phyloP scores from a whole-genome alignment of 768 basidiomycete genomes.

The Sistotremastrum suecicum region DNA sequence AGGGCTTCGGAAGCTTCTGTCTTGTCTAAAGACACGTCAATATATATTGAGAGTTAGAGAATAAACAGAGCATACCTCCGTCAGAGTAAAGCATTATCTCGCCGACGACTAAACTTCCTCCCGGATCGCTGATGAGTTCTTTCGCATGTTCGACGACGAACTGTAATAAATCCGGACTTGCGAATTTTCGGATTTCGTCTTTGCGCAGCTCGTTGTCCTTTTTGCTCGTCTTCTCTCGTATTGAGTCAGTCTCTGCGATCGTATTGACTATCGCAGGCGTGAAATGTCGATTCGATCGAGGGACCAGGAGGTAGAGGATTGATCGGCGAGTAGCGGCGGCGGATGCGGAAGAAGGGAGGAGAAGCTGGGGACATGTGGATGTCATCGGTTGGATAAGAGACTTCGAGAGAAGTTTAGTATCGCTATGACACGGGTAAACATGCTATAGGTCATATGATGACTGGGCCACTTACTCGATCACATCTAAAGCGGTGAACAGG shows the following conservation, averaged over 20 bases:
- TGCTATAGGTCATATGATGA: background rate
- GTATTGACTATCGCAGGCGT: conserved; percentile 64
- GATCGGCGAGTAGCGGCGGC: conserved; percentile 47
- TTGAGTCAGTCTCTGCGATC: conserved; percentile 59
- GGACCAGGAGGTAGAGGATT: conserved; percentile 70
- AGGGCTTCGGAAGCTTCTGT: conserved; percentile 44
- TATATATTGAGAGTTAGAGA: background rate
- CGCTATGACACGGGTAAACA: conserved; percentile 29
- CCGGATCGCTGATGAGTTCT: conserved; percentile 55
- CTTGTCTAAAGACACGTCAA: conserved; percentile 42
- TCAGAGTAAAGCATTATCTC: conserved; percentile 80
- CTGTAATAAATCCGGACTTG: conserved; percentile 59
- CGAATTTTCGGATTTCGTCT: conserved; percentile 57
- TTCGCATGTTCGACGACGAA: conserved; percentile 54
- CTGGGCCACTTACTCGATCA: conserved; percentile 58
- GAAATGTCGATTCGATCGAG: conserved; percentile 75
- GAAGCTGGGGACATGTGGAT: conserved; percentile 34
- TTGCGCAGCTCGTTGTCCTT: conserved; percentile 51
- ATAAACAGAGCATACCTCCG: conserved; percentile 45
- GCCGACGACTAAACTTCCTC: conserved; percentile 60
- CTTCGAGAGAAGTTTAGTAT: conserved; percentile 82
- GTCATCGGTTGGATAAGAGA: conserved; percentile 61
- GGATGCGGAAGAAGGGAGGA: background rate
- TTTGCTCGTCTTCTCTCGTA: conserved; percentile 68
- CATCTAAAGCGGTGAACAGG: conserved; percentile 79